Percentiles rank a stretch among this genome's conserved stretches.
These are phyloP conservation scores for Striga asiatica DNA, from an alignment of 257 asterid genomes.

Conservation along the genomic window DNA sequence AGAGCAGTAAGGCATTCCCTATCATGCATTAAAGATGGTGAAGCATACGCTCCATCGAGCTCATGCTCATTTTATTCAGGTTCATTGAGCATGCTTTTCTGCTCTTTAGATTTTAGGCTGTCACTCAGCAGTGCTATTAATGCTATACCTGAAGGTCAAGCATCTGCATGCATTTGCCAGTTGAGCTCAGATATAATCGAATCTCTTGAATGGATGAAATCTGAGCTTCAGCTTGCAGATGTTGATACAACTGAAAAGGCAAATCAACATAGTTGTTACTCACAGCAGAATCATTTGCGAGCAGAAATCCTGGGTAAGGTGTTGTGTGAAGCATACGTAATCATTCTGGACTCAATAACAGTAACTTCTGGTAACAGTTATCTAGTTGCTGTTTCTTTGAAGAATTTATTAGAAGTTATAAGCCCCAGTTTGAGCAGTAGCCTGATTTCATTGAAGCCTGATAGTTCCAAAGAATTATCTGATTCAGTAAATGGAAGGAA, in stretches of 20 bases:
- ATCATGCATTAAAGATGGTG: conserved; percentile 24
- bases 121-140: conserved; percentile 63
- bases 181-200: conserved; percentile 50
- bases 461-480: conserved; percentile 26
- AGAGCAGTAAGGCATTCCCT: conserved; percentile 51
- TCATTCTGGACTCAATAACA: conserved; percentile 61
- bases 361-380: conserved; percentile 72
- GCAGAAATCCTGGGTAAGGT: conserved; percentile 65
- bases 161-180: conserved; percentile 58
- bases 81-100: conserved; percentile 47
- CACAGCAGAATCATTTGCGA: conserved; percentile 25
- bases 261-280: conserved; percentile 15
- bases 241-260: conserved; percentile 20
- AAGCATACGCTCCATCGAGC: conserved; percentile 18
- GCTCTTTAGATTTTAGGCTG: conserved; percentile 57
- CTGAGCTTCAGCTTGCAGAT: conserved; percentile 30
- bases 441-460: conserved; percentile 34
- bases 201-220: conserved; percentile 62
- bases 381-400: conserved; percentile 51
- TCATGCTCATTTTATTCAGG: conserved; percentile 27
- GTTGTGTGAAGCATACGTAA: conserved; percentile 52
- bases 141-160: conserved; percentile 91
- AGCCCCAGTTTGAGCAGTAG: conserved; percentile 38
- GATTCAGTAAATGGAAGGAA: conserved; percentile 34
- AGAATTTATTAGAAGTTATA: conserved; percentile 42